These are phyloP conservation scores for Hypoxylon rubiginosum DNA, from an alignment of 2,329 filamentous ascomycete species.

Conservation along the genomic window DNA sequence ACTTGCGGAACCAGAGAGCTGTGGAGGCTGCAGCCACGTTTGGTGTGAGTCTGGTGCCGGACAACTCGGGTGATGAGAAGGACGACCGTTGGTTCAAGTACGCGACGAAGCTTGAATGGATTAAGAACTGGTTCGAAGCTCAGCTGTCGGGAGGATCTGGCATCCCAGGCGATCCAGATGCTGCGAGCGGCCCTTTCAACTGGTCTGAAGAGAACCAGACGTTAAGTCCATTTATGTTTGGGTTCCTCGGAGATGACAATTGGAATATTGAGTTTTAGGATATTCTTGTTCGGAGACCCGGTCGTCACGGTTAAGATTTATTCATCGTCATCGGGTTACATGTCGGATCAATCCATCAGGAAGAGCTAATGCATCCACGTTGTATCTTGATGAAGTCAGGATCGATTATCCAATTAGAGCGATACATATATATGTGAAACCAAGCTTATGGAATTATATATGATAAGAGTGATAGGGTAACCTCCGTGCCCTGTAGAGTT, in stretches of 20 bases:
- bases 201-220: constrained; percentile 33
- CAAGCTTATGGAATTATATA: background rate
- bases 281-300: background rate
- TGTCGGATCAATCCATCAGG: background rate
- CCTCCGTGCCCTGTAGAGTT: too few relatives aligned
- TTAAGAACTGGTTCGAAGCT: constrained; percentile 53
- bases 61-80: constrained; percentile 39
- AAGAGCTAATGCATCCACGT: background rate
- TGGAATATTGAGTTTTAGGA: constrained; percentile 41
- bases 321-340: background rate
- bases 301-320: background rate
- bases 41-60: constrained; percentile 35
- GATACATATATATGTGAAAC: too few relatives aligned
- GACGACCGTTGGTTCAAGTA: constrained; percentile 40
- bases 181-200: background rate
- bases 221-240: constrained; percentile 40
- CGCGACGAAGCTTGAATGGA: constrained; percentile 44
- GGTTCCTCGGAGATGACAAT: constrained; percentile 35
- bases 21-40: constrained; percentile 36
- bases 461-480: too few relatives aligned
- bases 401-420: background rate
- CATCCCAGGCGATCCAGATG: constrained; percentile 9
- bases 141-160: constrained; percentile 29
- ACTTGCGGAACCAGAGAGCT: constrained; percentile 37
- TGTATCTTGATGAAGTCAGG: background rate